A percentile compares a stretch with the other conserved stretches of the same genome.
Conservation (phyloP, 2,329 filamentous ascomycete genomes). For the Macrophomina tecta region DNA sequence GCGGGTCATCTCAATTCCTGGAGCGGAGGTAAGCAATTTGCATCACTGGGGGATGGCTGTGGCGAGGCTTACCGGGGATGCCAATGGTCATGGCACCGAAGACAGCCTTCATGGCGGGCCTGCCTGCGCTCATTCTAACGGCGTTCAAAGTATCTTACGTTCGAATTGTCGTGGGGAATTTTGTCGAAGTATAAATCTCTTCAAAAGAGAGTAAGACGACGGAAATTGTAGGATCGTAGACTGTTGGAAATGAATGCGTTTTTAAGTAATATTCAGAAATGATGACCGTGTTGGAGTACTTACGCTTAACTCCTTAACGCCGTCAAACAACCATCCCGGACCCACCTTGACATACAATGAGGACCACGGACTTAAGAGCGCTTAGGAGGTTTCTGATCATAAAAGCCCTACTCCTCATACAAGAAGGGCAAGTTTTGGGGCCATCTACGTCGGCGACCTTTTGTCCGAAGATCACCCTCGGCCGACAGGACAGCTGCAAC, state of each 20-base stretch:
- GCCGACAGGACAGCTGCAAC: background rate
- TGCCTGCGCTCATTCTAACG: background rate
- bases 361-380: background rate
- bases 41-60: background rate
- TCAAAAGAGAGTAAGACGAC: background rate
- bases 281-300: background rate
- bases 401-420: too few relatives aligned
- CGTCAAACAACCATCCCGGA: background rate
- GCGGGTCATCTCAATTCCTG: slow-evolving; percentile 35
- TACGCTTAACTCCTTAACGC: background rate
- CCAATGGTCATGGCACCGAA: slow-evolving; percentile 50
- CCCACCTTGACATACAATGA: background rate
- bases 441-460: background rate
- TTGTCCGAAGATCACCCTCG: slow-evolving; percentile 13
- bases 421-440: background rate
- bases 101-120: slow-evolving; percentile 35
- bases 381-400: too few relatives aligned
- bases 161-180: too few relatives aligned
- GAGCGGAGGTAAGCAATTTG: too few relatives aligned
- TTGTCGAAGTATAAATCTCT: background rate
- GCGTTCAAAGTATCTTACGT: too few relatives aligned
- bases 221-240: background rate
- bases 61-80: slow-evolving; percentile 35
- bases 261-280: too few relatives aligned
- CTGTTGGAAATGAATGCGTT: too few relatives aligned